phyloP scores from a whole-genome alignment of 345 rosid genomes.

The Sisymbrium irio region DNA sequence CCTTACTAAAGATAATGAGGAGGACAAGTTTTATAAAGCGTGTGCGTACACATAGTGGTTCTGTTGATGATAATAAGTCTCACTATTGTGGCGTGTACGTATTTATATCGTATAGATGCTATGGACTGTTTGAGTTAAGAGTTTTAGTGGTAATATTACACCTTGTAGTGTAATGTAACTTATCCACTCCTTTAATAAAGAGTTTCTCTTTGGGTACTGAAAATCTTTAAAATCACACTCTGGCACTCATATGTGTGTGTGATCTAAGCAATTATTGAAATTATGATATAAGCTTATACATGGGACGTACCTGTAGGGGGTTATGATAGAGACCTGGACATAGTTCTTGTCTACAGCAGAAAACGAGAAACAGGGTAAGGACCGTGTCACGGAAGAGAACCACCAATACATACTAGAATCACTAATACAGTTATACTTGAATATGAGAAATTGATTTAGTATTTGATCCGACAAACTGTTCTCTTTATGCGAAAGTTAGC shows the following conservation, averaged over 20 bases:
- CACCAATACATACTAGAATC: not conserved
- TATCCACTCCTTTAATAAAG: not conserved
- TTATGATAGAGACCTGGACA: not conserved
- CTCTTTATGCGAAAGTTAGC: not conserved
- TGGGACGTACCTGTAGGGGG: too few species aligned
- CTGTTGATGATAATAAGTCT: not conserved
- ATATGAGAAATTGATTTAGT: not conserved
- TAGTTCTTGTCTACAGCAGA: not conserved
- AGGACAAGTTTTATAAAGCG: not conserved
- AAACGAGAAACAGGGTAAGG: not conserved
- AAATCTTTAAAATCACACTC: not conserved
- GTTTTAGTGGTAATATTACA: constrained; percentile 5
- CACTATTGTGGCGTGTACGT: constrained; percentile 1
- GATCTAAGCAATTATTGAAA: not conserved
- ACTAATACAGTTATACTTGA: not conserved
- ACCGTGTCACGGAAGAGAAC: not conserved
- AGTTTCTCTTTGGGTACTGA: not conserved
- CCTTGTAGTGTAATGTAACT: constrained; percentile 4
- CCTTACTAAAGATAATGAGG: constrained; percentile 13
- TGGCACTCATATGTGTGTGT: not conserved
- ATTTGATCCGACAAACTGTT: not conserved
- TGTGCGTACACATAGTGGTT: not conserved
- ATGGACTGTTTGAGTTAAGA: not conserved
- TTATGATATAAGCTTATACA: not conserved
- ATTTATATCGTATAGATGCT: not conserved